Conservation (phyloP, 208 protist genomes). For the Crithidia mellificae region DNA sequence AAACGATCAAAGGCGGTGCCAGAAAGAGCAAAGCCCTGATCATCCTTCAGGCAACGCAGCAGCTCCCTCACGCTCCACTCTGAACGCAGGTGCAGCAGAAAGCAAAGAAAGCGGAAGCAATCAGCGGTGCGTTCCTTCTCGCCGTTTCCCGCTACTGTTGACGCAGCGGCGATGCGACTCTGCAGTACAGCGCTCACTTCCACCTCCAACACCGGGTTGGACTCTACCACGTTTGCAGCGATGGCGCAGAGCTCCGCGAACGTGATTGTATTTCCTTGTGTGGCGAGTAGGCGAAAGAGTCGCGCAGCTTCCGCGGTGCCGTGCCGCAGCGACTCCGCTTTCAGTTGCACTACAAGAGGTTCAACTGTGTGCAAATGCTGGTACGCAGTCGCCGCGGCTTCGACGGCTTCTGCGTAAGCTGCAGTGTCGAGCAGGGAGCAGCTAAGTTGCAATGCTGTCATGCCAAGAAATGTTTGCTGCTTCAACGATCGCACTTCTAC, state of each 20-base stretch:
- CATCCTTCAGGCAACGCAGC: conserved; percentile 1
- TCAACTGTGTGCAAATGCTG: conserved; percentile 37
- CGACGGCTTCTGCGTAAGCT: conserved; percentile 17
- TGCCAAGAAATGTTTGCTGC: conserved; percentile 30
- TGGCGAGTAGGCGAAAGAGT: conserved; percentile 4
- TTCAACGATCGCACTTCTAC: neutral
- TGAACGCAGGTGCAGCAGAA: conserved; percentile 15
- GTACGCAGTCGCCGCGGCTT: conserved; percentile 4
- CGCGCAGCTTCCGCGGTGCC: neutral
- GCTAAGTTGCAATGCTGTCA: conserved; percentile 37
- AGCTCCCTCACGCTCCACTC: conserved; percentile 27
- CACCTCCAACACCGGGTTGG: conserved; percentile 12
- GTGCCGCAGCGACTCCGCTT: conserved; percentile 16
- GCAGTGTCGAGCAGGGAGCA: conserved; percentile 22
- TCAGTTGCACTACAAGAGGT: conserved; percentile 31
- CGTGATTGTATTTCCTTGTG: neutral
- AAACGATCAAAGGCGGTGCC: conserved; percentile 16
- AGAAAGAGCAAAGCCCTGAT: neutral
- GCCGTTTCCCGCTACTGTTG: too few relatives aligned
- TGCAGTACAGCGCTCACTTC: conserved; percentile 13
- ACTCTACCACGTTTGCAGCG: conserved; percentile 21
- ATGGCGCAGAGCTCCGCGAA: conserved; percentile 33
- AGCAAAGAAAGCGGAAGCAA: conserved; percentile 21
- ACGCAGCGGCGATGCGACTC: neutral
- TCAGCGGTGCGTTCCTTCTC: too few relatives aligned